Base-by-base conservation (phyloP, 2,329 filamentous ascomycete species). In the Zymoseptoria ardabiliae region DNA sequence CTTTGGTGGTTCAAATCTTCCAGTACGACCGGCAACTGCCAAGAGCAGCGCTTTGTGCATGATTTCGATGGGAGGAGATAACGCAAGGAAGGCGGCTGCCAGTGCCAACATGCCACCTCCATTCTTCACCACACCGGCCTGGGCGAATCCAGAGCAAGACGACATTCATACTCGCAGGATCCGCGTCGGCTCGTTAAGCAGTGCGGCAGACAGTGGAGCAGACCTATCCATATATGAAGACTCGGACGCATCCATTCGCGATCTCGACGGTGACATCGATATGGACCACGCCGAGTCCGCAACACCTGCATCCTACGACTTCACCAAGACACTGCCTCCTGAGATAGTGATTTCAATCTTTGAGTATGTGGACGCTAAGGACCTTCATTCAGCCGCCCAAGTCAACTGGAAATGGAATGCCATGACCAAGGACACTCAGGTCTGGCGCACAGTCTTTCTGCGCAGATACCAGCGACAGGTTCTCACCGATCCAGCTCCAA, bases 371-470 rank as follows among this genome's bases (percentile, higher is more conserved):
- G 84, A 86, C 62, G 80, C 81, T 5, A 71, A 74, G 48, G 82
- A 83, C 5, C 75, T 88, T 50, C 76, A 81, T 58, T 75, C 76
- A 54, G 78, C 80, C 28, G 82, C 85, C 67, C 71, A 77, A 17
- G 83, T 87, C 20, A 85, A 80, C n/a, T 77, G 71, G 51, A 69
- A 73, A 55, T 88, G 85, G 85, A 72, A 78, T 61, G 73, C 77
- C 20, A 75, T 82, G 60, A 82, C 82, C 28, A 76, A 76, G 17
- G 83, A 83, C 22, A 77, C 76, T 22, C 80, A 84, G 64, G 82
- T 87, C 51, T 88, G 85, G 85, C 81, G 81, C 57, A 75, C 77
- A 49, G 80, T 84, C n/a, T 88, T 87, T 70, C 77, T 83, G 48
- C 76, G 76, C 56, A 78, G 79, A 61, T 85, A 83, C 66, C 70